Base-by-base conservation (phyloP, 306 rosid genomes). In the Gillenia trifoliata region DNA sequence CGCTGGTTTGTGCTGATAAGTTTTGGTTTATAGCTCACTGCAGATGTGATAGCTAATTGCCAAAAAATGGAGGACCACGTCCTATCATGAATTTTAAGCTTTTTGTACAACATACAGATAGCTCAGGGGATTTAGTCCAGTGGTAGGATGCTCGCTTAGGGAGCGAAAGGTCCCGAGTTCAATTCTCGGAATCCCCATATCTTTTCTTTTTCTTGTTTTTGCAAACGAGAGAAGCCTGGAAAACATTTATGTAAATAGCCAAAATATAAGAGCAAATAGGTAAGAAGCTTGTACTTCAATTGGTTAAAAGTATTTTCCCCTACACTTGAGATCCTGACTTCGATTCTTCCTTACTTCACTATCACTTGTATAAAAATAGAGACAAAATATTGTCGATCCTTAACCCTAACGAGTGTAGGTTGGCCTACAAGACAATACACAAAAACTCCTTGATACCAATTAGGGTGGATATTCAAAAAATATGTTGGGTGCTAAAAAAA, bases 91-190 rank as follows among this genome's bases (percentile, higher is more conserved):
- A 71, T 9, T 72, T 72, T 34, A 28, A 13, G 20, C 31, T 6
- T 60, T n/a, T 49, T 29, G 28, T 19, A 12, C 56, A 28, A 26
- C 43, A 12, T 25, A 11, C 12, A 0, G 8, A 11, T 36, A 23
- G 36, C 23, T 1, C 55, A 0, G 77, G 74, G 77, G 73, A 71
- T 80, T 80, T 80, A 75, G 80, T 75, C 80, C 84, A 64, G 77
- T 75, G 74, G 74, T 65, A 80, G 80, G 84, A 80, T 70, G 74
- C 77, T 75, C 64, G 84, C 84, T 80, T 80, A 75, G 77, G 77
- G 77, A 80, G 80, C 66, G 77, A 70, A 80, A 70, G 74, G 70
- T 80, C 77, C 73, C 80, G 74, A 75, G 77, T 80, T 80, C 84
- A 75, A 75, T 75, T 80, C 84, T 75, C 74, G 59, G 77, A 70